Base-by-base conservation (phyloP, 805 yeast genomes). In the Lipomyces japonicus region DNA sequence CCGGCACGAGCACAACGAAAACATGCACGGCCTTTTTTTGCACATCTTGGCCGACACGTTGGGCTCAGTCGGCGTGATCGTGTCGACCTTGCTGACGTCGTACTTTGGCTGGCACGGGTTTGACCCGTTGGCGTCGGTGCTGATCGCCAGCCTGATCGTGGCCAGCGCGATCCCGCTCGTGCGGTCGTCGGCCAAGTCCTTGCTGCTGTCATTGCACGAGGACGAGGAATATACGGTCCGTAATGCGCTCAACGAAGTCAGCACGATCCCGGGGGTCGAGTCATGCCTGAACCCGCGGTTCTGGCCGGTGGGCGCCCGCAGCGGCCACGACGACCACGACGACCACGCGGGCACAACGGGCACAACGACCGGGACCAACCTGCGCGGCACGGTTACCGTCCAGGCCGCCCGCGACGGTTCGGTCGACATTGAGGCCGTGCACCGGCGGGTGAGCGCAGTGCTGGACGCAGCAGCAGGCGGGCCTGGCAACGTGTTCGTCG, bases 51-150 rank as follows among this genome's bases (percentile, higher is more conserved):
- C 99, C 0, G 99, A 93, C 62, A 90, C 97, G 0, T 71, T 93
- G 36, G 99, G 99, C 0, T 91, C 97, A 0, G 95, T 90, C 0
- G 97, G 97, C 4, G 99, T 95, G 16, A 90, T 93, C n/a, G 67
- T 88, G 1, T 89, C 97, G 0, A 91, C 98, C 0, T 47, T 88
- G 3, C 69, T 93, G 35, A 85, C 91, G 6, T 79, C 82, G 51
- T 61, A 80, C 30, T 82, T 85, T 65, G 79, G 80, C 16, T 78
- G 86, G 80, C 77, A 81, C 47, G 83, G 95, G 1, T 84, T 91
- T 63, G 99, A 93, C 64, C 97, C 99, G 1, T 68, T 93, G 19
- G 95, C 97, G 0, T 90, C 97, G 1, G 74, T 93, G 2, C 74
- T 90, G 59, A 91, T 93, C 53, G 96, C 96, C 0, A 67, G 77